Evolutionary conservation across 306 rosid species (phyloP), one percentile per base, ranked within the genome.

Genomic region (Adenanthera pavonina): DNA sequence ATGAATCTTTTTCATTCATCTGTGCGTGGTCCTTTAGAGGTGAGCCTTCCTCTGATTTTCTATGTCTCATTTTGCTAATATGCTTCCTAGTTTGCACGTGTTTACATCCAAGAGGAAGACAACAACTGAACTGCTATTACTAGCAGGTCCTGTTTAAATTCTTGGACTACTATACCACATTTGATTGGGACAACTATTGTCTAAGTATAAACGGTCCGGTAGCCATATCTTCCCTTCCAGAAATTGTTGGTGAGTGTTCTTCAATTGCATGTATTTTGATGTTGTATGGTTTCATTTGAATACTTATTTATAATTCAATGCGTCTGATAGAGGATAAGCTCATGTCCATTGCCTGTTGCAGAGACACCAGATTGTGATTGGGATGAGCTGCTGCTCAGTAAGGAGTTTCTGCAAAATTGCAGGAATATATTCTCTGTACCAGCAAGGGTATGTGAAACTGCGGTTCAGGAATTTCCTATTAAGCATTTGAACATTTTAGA

Each of bases 11-110:
- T 77, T 79, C 93, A 90, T 86, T 54, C 85, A 80, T 85, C 94
- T 30, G 14, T 89, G 48, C 81, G 65, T 59, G 94, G 94, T 82
- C 94, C 97, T 76, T 80, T 92, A 56, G 93, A 92, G 93, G 97
- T 92, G 74, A 76, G 44, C 54, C 67, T 83, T 76, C 70, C 52
- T 44, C 69, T 54, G 52, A 78, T 57, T 54, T 86, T 48, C 57
- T 69, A 78, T 74, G 19, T 44, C 43, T 76, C 36, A 65, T 47
- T 11, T 68, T 59, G 47, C 65, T 78, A 46, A 68, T 49, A 77
- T 33, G 30, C 34, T 66, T 74, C 56, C 71, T n/a, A 36, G 47
- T 84, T 47, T 60, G 51, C 76, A 46, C 77, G 67, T 43, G 62
- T 78, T 83, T 78, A 60, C 69, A 69, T 60, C 71, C 66, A 48